Percentiles rank a stretch among this genome's conserved stretches.
These are phyloP conservation scores for Pyrus pyrifolia DNA, from an alignment of 306 rosid species.

Conservation along the genomic window DNA sequence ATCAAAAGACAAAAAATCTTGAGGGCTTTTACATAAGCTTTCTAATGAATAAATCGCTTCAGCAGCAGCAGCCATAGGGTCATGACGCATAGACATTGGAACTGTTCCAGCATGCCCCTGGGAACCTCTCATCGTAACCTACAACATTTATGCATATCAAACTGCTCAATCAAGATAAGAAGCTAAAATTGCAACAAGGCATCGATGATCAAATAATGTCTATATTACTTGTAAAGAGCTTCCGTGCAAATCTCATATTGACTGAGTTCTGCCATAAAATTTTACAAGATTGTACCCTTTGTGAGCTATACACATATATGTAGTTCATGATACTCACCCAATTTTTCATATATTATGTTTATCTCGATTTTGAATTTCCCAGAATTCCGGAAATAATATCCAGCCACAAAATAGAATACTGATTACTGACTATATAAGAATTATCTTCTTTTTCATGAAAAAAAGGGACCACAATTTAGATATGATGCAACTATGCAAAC, in stretches of 20 bases:
- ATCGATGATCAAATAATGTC: neutral
- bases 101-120: slow-evolving; percentile 98
- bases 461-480: neutral
- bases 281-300: too few species aligned
- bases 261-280: neutral
- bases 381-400: too few species aligned
- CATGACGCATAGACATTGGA: slow-evolving; percentile 93
- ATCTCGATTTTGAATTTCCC: too few species aligned
- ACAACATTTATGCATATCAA: slow-evolving; percentile 13
- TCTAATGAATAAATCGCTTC: slow-evolving; percentile 70
- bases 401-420: too few species aligned
- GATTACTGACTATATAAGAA: too few species aligned
- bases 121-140: slow-evolving; percentile 87
- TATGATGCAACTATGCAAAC: neutral
- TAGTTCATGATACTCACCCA: neutral
- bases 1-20: slow-evolving; percentile 58
- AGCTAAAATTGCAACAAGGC: neutral
- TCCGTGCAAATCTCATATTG: neutral
- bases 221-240: neutral
- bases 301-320: neutral
- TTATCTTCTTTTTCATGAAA: too few species aligned
- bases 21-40: slow-evolving; percentile 76
- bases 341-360: neutral
- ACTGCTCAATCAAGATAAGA: neutral
- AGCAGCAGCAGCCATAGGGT: slow-evolving; percentile 85